Evolutionary conservation across 805 yeast species (phyloP), one percentile per base, ranked within the genome.

Genomic region (Lipomyces kockii): DNA sequence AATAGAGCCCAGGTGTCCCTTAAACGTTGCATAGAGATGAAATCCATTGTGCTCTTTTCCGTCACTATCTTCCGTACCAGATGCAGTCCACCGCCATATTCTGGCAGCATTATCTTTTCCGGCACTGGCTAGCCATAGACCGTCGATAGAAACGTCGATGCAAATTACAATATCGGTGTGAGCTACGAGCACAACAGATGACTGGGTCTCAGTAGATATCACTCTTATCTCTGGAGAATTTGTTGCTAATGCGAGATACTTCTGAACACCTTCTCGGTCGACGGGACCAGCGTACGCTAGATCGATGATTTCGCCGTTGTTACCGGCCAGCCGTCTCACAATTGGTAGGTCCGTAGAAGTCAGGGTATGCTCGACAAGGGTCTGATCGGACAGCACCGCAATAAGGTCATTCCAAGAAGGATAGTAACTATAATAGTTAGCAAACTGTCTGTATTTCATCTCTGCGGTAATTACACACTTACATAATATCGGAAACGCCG

Each of bases 291-390:
- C 89, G 74, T 87, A 89, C 72, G 87, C 85, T 80, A 92, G 84
- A 76, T 94, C 98, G 2, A 97, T 97, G 74, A 95, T 88, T 32
- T 95, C 94, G 65, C 98, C 98, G 79, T 94, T 97, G 78, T 92
- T 92, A 72, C 98, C 98, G 0, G 97, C 95, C 72, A 92, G 82
- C 54, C 86, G 83, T 64, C 87, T 81, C 7, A 78, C 73, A 1
- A 84, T 76, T 22, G 83, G 82, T n/a, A 76, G 75, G 17, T 79
- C 71, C 2, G 73, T 34, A 55, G 74, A 69, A 60, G 68, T 65
- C 1, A 81, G 69, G 54, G 83, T 82, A 29, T 87, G 76, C 71
- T 85, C 81, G 34, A 84, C 82, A 17, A 95, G 78, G 0, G 97
- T 89, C 79, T 95, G 98, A 79, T 95, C 99, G 49, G 97, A 89